Evolutionary conservation across 371 early-diverging fungal species (phyloP).

Genomic region (Apophysomyces elegans): DNA sequence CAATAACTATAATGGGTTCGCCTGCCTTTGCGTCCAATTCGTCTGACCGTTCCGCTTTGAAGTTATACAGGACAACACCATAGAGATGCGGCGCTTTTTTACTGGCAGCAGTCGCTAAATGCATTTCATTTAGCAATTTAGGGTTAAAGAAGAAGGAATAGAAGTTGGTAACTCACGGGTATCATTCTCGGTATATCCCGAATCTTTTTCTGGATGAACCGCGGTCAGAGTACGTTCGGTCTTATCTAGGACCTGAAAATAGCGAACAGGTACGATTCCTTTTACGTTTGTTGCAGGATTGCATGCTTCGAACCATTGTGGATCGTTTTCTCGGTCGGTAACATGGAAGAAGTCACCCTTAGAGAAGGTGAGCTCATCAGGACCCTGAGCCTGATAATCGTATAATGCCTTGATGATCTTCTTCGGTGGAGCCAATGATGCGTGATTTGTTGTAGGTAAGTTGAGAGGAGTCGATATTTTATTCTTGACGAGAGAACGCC

Average conservation of each 20-base stretch:
- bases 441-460: constrained; percentile 21
- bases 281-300: constrained; percentile 77
- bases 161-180: background rate
- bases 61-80: constrained; percentile 74
- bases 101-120: background rate
- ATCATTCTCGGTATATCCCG: background rate
- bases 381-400: constrained; percentile 65
- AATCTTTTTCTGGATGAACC: constrained; percentile 1
- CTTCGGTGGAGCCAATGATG: constrained; percentile 62
- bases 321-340: constrained; percentile 68
- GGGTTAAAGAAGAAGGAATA: background rate
- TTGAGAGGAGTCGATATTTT: constrained; percentile 27
- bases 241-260: constrained; percentile 76
- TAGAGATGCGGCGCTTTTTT: constrained; percentile 46
- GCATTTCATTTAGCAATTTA: constrained; percentile 6
- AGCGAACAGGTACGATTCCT: constrained; percentile 76
- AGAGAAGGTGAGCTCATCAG: constrained; percentile 74
- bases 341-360: constrained; percentile 90
- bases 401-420: constrained; percentile 79
- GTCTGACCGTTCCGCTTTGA: constrained; percentile 71
- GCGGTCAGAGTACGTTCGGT: constrained; percentile 24
- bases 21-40: constrained; percentile 71
- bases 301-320: constrained; percentile 75
- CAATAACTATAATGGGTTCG: constrained; percentile 75
- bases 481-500: constrained; percentile 22